Evolutionary conservation across 169 alveolate species (phyloP).

Genomic region (Eimeria maxima): DNA sequence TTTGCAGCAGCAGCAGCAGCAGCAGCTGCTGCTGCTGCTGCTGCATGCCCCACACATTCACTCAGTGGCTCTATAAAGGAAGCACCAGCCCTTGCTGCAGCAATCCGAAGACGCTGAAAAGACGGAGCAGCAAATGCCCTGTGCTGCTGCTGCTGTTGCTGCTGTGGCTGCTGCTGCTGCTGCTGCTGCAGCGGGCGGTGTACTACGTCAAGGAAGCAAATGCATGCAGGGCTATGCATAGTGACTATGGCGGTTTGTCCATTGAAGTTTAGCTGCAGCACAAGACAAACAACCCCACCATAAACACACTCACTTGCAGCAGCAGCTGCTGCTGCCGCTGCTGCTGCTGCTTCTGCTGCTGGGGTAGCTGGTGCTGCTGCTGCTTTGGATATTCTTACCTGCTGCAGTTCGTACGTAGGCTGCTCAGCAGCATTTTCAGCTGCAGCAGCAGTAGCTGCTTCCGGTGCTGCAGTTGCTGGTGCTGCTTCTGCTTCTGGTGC

Average conservation of each 20-base stretch:
- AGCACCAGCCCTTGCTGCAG: slow-evolving; percentile 51
- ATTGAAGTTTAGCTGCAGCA: slow-evolving; percentile 49
- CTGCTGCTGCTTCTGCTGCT: too few species aligned
- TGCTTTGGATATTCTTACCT: slow-evolving; percentile 16
- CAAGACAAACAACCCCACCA: background rate
- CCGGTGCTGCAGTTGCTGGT: background rate
- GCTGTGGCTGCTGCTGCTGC: slow-evolving; percentile 36
- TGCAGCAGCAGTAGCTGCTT: background rate
- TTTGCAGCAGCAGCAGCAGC: background rate
- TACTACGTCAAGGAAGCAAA: slow-evolving; percentile 15
- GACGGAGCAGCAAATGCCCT: background rate
- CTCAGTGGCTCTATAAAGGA: background rate
- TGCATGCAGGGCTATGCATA: slow-evolving; percentile 11
- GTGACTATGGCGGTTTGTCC: background rate
- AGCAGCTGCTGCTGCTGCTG: slow-evolving; percentile 49
- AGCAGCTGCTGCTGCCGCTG: too few species aligned
- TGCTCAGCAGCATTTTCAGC: background rate
- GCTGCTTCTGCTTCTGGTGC: too few species aligned
- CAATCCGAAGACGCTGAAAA: background rate
- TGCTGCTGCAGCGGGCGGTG: background rate
- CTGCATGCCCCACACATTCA: background rate
- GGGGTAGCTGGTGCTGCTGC: background rate
- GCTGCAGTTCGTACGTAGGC: background rate
- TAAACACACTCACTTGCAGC: background rate
- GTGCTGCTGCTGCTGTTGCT: slow-evolving; percentile 47